Evolutionary conservation across 2,329 filamentous ascomycete species (phyloP), one percentile per base, ranked within the genome.

Genomic region (Claviceps capensis): DNA sequence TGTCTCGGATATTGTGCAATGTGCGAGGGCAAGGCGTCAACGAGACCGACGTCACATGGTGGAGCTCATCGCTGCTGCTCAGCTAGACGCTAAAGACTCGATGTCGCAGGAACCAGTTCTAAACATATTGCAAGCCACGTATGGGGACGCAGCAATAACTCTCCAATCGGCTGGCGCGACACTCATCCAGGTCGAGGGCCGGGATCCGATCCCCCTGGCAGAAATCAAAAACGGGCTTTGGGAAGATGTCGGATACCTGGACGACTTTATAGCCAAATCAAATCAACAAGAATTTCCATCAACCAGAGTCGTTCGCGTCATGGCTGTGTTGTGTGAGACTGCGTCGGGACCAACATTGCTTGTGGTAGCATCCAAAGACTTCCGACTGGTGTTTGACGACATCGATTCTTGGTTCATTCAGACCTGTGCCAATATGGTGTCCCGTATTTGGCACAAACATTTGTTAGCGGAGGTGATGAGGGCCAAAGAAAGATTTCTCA

Each of bases 351-450:
- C 62, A 0, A 69, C 64, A 0, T 62, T 65, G 0, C 59, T 74
- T 0, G 61, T 70, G 0, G 64, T 74, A 2, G 64, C 65, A 2
- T 69, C 67, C 0, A 68, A 62, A 1, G 65, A 74, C 2, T 64
- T 73, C n/a, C 66, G 67, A 34, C 56, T 62, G 1, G 66, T 75
- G 4, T 73, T 73, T 48, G 72, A 75, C 46, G 72, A 75, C 43
- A 58, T 73, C 1, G 72, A 75, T 51, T 58, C 68, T 0, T 72
- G 70, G 67, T 74, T 74, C 45, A 60, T 73, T 0, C 62, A 45
- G 16, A 70, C 62, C 4, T 72, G 69, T 47, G 67, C 71, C 1
- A 56, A 57, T 5, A 59, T 71, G 1, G 56, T 73, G 6, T 65
- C 65, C 4, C 63, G 67, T 3, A 62, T 61, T 19, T 67, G 66